A percentile compares a stretch with the other conserved stretches of the same genome.
These are phyloP conservation scores for Talaromyces rugulosus DNA, from an alignment of 2,329 filamentous ascomycete genomes.

Conservation along the genomic window DNA sequence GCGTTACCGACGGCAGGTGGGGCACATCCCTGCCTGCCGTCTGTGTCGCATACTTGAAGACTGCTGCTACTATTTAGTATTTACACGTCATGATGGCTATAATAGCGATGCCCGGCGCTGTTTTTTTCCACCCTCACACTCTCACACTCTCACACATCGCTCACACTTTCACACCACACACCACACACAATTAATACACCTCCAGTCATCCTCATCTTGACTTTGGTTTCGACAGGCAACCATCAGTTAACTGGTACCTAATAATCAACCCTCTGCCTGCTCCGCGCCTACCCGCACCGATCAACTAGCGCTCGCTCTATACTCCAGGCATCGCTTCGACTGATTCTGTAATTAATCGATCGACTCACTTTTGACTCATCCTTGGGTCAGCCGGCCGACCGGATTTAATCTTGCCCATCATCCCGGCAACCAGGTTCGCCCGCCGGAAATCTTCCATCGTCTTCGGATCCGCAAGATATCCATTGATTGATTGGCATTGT, in stretches of 20 bases:
- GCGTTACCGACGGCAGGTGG: background rate
- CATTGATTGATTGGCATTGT: background rate
- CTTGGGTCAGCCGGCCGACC: background rate
- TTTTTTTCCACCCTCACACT: too few species aligned
- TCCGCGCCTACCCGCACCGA: background rate
- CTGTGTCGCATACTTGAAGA: too few species aligned
- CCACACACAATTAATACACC: too few species aligned
- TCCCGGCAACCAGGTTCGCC: background rate
- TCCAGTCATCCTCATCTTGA: too few species aligned
- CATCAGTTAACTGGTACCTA: background rate
- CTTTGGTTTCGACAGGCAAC: too few species aligned
- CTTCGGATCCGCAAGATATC: background rate
- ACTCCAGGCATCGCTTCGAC: background rate
- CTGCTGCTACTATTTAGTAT: too few species aligned
- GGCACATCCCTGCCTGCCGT: background rate
- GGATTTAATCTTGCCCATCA: constrained; percentile 1
- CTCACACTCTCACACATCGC: too few species aligned
- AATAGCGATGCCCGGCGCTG: background rate
- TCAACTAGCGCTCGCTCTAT: background rate
- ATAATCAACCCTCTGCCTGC: background rate
- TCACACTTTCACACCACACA: too few species aligned
- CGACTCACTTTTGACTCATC: constrained; percentile 5
- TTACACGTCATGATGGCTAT: background rate
- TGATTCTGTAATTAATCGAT: background rate
- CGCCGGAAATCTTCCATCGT: constrained; percentile 11